Conservation (phyloP, 805 yeast genomes). For the Candida easanensis region DNA sequence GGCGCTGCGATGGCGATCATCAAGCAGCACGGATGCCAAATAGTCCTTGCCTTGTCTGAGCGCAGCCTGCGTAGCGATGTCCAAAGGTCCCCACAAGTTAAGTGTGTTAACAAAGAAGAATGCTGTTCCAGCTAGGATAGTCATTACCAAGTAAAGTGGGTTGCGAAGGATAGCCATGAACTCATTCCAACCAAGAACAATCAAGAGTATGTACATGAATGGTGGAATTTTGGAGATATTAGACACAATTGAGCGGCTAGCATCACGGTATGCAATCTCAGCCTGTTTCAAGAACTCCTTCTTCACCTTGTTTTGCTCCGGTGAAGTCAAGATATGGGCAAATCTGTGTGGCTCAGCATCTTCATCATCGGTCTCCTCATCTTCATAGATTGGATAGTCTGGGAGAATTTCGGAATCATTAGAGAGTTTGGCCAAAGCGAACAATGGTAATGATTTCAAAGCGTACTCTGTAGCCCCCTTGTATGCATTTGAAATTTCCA, state of each 20-base stretch:
- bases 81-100: constrained; percentile 76
- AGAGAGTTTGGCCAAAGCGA: constrained; percentile 49
- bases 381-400: constrained; percentile 43
- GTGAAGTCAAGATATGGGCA: constrained; percentile 53
- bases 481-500: constrained; percentile 68
- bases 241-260: constrained; percentile 81
- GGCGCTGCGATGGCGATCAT: constrained; percentile 43
- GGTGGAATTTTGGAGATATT: constrained; percentile 79
- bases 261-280: constrained; percentile 79
- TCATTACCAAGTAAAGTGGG: constrained; percentile 73
- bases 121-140: constrained; percentile 56
- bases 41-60: constrained; percentile 51
- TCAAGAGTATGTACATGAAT: constrained; percentile 69
- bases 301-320: constrained; percentile 55
- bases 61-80: constrained; percentile 56
- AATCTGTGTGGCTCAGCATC: constrained; percentile 43
- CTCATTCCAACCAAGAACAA: constrained; percentile 93
- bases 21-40: constrained; percentile 55
- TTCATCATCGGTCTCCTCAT: constrained; percentile 40
- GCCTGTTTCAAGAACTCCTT: constrained; percentile 68
- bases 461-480: constrained; percentile 58
- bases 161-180: constrained; percentile 83
- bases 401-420: constrained; percentile 60
- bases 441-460: constrained; percentile 51
- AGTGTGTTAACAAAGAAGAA: constrained; percentile 64